These are phyloP conservation scores for Xanthoconium separans DNA, from an alignment of 1,284 basidiomycete species.

Conservation along the genomic window DNA sequence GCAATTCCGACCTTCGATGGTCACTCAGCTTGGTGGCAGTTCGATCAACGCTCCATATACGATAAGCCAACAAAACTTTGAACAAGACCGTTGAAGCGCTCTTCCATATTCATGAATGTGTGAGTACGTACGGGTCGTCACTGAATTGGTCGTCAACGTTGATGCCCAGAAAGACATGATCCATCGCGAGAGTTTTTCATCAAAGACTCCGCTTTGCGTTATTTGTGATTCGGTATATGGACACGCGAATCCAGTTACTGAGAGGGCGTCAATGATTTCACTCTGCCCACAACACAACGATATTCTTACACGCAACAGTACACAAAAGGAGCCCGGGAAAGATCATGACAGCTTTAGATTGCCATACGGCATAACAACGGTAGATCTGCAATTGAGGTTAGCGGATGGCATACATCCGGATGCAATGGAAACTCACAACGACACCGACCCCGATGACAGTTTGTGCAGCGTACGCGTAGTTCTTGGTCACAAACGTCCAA, in stretches of 20 bases:
- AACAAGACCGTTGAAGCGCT: not conserved
- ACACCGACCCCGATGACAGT: constrained; percentile 36
- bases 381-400: constrained; percentile 20
- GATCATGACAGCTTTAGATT: constrained; percentile 17
- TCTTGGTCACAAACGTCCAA: constrained; percentile 31
- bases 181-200: constrained; percentile 13
- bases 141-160: constrained; percentile 18
- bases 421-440: constrained; percentile 24
- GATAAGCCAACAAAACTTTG: constrained; percentile 21
- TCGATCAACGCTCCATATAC: constrained; percentile 26
- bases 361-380: constrained; percentile 28
- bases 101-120: not conserved
- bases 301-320: constrained; percentile 13
- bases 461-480: constrained; percentile 32
- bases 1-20: constrained; percentile 10
- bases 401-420: not conserved
- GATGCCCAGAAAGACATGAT: constrained; percentile 16
- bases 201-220: constrained; percentile 11
- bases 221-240: constrained; percentile 8
- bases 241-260: constrained; percentile 22
- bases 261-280: not conserved
- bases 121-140: constrained; percentile 20
- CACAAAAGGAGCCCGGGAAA: constrained; percentile 24
- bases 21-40: constrained; percentile 2
- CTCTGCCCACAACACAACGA: not conserved